These are phyloP conservation scores for Microsporum ferrugineum DNA, from an alignment of 2,329 filamentous ascomycete genomes.

Conservation along the genomic window DNA sequence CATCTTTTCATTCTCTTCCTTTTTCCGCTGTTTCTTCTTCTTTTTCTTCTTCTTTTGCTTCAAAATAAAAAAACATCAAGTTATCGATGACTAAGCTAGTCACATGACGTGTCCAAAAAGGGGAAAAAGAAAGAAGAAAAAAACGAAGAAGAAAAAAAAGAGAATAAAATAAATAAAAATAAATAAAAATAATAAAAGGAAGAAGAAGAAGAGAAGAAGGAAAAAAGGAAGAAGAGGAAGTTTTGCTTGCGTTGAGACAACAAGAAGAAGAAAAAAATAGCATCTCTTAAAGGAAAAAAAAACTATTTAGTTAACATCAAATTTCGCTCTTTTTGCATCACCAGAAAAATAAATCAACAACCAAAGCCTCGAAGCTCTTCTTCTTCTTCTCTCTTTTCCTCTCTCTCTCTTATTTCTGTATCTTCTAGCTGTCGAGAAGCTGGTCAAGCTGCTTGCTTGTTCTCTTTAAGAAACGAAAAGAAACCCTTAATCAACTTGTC, in stretches of 20 bases:
- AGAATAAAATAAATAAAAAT: neutral
- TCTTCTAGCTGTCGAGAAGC: neutral
- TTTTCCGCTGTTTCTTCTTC: neutral
- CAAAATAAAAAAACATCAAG: neutral
- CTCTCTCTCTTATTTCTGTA: neutral
- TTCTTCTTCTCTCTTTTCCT: neutral
- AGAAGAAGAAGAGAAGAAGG: neutral
- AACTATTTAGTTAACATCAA: neutral
- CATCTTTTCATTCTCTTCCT: neutral
- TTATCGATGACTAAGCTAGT: neutral
- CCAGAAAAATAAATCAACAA: neutral
- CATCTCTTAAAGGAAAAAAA: neutral
- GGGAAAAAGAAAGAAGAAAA: neutral
- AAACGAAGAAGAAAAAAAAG: neutral
- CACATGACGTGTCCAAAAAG: neutral
- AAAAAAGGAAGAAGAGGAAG: neutral
- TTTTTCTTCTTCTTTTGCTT: neutral
- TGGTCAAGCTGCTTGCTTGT: neutral
- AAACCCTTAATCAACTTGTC: slow-evolving; percentile 8
- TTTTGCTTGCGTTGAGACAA: neutral
- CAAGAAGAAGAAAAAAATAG: neutral
- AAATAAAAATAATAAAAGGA: neutral
- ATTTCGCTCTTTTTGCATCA: neutral
- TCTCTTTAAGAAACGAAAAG: neutral
- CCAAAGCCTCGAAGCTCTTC: neutral